Evolutionary conservation across 2,329 filamentous ascomycete species (phyloP).

Genomic region (Neonectria coccinea): DNA sequence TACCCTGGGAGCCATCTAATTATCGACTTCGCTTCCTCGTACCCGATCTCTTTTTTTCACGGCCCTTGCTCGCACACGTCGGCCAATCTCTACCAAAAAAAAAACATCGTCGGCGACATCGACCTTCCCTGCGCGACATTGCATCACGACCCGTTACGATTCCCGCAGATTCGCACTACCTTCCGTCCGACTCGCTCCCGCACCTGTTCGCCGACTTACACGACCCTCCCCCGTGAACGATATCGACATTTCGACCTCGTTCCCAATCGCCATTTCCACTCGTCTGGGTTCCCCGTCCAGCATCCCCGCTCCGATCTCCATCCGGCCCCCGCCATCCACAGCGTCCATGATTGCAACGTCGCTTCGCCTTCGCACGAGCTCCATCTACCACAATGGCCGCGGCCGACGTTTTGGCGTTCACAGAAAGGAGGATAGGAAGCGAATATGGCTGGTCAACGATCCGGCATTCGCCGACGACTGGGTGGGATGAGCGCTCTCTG

Average conservation of each 20-base stretch:
- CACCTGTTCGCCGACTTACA: conserved; percentile 34
- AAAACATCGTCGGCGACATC: conserved; percentile 2
- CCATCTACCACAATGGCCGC: conserved; percentile 66
- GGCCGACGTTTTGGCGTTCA: conserved; percentile 60
- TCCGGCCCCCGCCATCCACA: conserved; percentile 40
- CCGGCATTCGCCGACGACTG: conserved; percentile 47
- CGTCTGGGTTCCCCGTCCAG: conserved; percentile 29
- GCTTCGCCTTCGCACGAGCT: conserved; percentile 56
- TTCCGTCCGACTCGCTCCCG: conserved; percentile 10
- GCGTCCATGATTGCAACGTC: conserved; percentile 66
- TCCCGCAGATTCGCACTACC: conserved; percentile 25
- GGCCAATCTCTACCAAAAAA: background rate
- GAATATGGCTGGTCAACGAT: conserved; percentile 53
- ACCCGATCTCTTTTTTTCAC: conserved; percentile 28
- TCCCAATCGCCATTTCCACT: conserved; percentile 25
- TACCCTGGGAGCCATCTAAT: conserved; percentile 32
- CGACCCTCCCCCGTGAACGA: conserved; percentile 23
- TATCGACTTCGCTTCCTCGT: conserved; percentile 30
- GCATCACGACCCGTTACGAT: conserved; percentile 34
- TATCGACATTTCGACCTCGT: conserved; percentile 23
- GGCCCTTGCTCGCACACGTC: conserved; percentile 6
- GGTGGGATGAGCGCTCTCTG: conserved; percentile 45
- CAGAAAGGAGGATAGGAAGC: conserved; percentile 57
- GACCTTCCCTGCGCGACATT: conserved; percentile 29
- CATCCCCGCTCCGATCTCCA: conserved; percentile 25